phyloP scores from a whole-genome alignment of 306 rosid genomes.

The Rosa rugosa region DNA sequence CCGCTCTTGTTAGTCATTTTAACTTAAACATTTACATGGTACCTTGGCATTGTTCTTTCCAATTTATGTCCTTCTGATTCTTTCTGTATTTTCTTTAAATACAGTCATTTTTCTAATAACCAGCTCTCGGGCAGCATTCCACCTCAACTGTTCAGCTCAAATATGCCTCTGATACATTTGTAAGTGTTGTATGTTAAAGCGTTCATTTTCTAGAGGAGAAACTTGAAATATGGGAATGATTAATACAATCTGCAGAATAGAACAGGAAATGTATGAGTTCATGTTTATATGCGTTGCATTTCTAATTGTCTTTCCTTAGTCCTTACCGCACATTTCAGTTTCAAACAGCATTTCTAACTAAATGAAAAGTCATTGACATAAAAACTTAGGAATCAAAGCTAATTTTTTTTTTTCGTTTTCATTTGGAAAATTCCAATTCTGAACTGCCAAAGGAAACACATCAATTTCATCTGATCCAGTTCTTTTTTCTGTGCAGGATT shows the following conservation, averaged over 20 bases:
- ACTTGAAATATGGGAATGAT: neutral
- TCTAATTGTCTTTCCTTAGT: neutral
- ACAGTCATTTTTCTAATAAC: conserved; percentile 65
- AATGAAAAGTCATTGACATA: neutral
- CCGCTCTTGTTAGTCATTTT: neutral
- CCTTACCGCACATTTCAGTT: neutral
- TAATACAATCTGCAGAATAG: neutral
- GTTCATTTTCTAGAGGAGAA: neutral
- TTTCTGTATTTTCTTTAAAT: neutral
- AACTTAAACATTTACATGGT: neutral
- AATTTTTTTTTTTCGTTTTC: neutral
- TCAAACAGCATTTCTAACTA: neutral
- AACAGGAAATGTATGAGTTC: neutral
- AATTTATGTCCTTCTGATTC: neutral
- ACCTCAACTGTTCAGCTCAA: conserved; percentile 48
- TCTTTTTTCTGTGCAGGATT: conserved; percentile 42
- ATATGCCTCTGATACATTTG: conserved; percentile 56
- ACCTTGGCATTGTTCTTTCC: neutral
- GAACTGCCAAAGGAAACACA: neutral
- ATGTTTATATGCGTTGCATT: neutral
- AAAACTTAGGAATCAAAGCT: neutral
- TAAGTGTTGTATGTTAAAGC: conserved; percentile 36
- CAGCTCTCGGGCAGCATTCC: conserved; percentile 59
- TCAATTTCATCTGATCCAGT: neutral
- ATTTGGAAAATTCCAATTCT: neutral